phyloP scores from a whole-genome alignment of 139 green algal genomes.

The Auxenochlorella protothecoides region DNA sequence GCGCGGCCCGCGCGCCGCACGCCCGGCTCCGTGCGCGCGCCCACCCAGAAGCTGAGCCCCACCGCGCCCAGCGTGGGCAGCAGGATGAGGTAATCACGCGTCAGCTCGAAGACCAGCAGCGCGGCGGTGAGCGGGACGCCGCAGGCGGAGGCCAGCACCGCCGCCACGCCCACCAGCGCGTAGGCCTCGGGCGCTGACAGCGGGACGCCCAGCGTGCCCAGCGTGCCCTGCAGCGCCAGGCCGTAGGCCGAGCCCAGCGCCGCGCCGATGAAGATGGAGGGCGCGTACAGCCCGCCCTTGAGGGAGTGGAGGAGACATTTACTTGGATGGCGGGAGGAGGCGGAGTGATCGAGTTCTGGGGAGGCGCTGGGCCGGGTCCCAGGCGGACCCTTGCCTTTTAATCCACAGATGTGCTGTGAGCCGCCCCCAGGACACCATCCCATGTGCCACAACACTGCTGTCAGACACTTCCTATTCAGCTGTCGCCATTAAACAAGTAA shows the following conservation, averaged over 20 bases:
- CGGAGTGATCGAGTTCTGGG: no score
- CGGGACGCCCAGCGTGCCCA: conserved; percentile 17
- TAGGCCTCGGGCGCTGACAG: conserved; percentile 40
- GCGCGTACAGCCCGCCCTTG: conserved; percentile 88
- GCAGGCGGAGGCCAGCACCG: conserved; percentile 48
- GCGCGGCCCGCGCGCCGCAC: neutral
- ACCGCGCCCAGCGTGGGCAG: conserved; percentile 65
- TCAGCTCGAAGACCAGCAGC: conserved; percentile 11
- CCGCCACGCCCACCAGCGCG: conserved; percentile 62
- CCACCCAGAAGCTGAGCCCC: conserved; percentile 38
- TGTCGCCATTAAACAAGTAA: no score
- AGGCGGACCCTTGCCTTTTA: no score
- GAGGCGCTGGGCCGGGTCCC: no score
- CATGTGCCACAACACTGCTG: no score
- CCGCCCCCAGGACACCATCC: no score
- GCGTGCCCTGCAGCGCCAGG: conserved; percentile 7
- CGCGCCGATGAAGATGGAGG: conserved; percentile 84
- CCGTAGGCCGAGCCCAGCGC: conserved; percentile 39
- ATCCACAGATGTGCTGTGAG: no score
- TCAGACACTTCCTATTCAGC: no score
- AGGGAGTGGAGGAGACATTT: conserved; percentile 12
- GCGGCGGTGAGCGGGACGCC: conserved; percentile 11
- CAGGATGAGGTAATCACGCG: conserved; percentile 61
- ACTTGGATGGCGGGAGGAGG: no score
- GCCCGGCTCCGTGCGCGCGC: neutral